Percentiles rank a stretch among this genome's conserved stretches.
Evolutionary conservation across 305 asterid species (phyloP).

Genomic region (Fraxinus angustifolia): DNA sequence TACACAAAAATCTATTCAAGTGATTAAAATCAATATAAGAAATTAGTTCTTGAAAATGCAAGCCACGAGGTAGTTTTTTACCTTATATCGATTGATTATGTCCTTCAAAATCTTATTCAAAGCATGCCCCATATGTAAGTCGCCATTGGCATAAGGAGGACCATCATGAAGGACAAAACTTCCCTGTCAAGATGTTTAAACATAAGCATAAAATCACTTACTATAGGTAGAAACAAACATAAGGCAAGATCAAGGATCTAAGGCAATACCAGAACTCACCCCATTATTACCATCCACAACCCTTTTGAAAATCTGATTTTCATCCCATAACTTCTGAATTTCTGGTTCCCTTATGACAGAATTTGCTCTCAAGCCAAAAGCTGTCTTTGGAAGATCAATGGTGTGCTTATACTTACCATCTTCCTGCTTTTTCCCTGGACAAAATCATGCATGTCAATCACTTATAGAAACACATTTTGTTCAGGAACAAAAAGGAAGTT

Average conservation of each 20-base stretch:
- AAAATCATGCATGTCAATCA: slow-evolving; percentile 23
- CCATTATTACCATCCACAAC: slow-evolving; percentile 67
- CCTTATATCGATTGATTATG: slow-evolving; percentile 95
- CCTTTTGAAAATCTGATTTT: slow-evolving; percentile 76
- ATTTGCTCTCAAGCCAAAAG: slow-evolving; percentile 90
- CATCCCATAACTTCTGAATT: slow-evolving; percentile 90
- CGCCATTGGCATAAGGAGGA: slow-evolving; percentile 99
- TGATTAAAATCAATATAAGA: not conserved
- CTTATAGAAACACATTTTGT: slow-evolving; percentile 5
- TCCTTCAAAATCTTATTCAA: slow-evolving; percentile 94
- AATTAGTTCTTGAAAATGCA: not conserved
- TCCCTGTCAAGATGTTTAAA: slow-evolving; percentile 55
- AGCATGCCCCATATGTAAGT: slow-evolving; percentile 98
- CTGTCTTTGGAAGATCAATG: slow-evolving; percentile 81
- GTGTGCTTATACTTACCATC: slow-evolving; percentile 94
- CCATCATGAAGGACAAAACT: slow-evolving; percentile 95
- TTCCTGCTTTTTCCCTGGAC: slow-evolving; percentile 66
- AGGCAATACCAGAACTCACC: slow-evolving; percentile 43
- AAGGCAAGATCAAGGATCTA: slow-evolving; percentile 11
- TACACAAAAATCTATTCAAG: not conserved
- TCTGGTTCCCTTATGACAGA: slow-evolving; percentile 91
- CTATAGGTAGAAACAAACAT: slow-evolving; percentile 1
- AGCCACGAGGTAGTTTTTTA: slow-evolving; percentile 23
- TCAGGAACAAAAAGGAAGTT: slow-evolving; percentile 2
- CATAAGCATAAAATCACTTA: slow-evolving; percentile 30